phyloP scores from a whole-genome alignment of 805 yeast genomes.

The Teunomyces stri region DNA sequence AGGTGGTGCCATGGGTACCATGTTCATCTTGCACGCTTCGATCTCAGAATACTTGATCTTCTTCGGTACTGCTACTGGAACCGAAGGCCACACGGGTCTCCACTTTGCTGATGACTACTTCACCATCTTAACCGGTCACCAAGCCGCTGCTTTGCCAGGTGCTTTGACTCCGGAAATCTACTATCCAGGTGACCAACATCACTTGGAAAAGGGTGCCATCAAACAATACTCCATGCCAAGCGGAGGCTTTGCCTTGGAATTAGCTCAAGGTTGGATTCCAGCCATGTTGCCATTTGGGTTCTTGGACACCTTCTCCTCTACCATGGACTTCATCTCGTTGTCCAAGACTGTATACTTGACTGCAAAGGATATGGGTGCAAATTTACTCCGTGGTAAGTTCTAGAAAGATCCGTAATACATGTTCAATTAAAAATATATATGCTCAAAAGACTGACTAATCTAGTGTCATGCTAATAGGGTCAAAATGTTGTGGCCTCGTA shows the following conservation, averaged over 20 bases:
- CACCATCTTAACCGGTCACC: conserved; percentile 80
- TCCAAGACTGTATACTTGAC: conserved; percentile 69
- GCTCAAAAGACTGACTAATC: conserved; percentile 3
- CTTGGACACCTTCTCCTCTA: conserved; percentile 72
- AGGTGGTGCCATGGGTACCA: conserved; percentile 97
- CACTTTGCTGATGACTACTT: conserved; percentile 98
- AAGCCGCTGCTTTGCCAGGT: conserved; percentile 67
- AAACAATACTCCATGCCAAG: conserved; percentile 87
- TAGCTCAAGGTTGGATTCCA: conserved; percentile 99
- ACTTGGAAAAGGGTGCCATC: conserved; percentile 64
- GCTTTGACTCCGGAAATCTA: conserved; percentile 68
- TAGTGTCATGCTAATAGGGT: not conserved
- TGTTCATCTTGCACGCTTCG: conserved; percentile 94
- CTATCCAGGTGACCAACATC: conserved; percentile 84
- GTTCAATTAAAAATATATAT: not conserved
- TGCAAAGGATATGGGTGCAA: conserved; percentile 71
- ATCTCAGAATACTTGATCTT: conserved; percentile 88
- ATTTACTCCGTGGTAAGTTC: conserved; percentile 69
- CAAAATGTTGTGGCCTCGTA: not conserved
- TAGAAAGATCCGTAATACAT: conserved; percentile 24
- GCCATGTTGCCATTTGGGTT: conserved; percentile 97
- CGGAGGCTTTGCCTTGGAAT: conserved; percentile 84
- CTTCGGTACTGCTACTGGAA: conserved; percentile 91
- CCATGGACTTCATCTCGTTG: conserved; percentile 73
- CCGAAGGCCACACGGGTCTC: conserved; percentile 94